Conservation (phyloP, 179 eudicot species). For the Actinidia arguta region DNA sequence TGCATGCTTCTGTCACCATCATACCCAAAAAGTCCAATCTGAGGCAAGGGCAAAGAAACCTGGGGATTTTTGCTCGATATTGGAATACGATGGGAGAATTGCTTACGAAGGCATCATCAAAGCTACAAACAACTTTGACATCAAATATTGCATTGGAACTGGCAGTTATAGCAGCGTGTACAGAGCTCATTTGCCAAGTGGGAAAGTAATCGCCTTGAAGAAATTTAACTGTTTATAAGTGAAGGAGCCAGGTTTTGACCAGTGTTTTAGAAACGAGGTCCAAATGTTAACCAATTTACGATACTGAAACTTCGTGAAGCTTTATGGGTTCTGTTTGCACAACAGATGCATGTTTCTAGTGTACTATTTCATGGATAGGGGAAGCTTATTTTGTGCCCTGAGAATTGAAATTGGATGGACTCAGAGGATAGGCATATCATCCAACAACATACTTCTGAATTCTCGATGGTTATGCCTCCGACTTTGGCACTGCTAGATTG, state of each 20-base stretch:
- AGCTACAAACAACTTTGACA: background rate
- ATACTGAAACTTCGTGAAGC: background rate
- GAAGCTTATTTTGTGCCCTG: too few species aligned
- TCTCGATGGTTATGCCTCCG: too few species aligned
- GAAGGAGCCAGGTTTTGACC: background rate
- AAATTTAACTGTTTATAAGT: background rate
- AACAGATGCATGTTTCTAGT: background rate
- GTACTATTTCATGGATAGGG: background rate
- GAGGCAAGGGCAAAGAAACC: background rate
- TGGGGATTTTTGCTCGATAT: slow-evolving; percentile 1
- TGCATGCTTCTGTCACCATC: background rate
- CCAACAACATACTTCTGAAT: too few species aligned
- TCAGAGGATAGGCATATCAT: too few species aligned
- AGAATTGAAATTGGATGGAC: too few species aligned
- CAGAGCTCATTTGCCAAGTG: too few species aligned
- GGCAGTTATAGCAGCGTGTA: background rate
- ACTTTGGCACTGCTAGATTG: too few species aligned
- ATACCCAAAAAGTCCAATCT: background rate
- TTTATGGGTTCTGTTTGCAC: background rate
- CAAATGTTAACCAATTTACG: slow-evolving; percentile 1
- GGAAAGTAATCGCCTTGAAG: background rate
- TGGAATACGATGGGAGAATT: background rate
- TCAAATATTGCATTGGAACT: background rate
- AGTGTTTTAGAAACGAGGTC: background rate
- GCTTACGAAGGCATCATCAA: background rate